phyloP scores from a whole-genome alignment of 805 yeast species.

The Candida schatavii region DNA sequence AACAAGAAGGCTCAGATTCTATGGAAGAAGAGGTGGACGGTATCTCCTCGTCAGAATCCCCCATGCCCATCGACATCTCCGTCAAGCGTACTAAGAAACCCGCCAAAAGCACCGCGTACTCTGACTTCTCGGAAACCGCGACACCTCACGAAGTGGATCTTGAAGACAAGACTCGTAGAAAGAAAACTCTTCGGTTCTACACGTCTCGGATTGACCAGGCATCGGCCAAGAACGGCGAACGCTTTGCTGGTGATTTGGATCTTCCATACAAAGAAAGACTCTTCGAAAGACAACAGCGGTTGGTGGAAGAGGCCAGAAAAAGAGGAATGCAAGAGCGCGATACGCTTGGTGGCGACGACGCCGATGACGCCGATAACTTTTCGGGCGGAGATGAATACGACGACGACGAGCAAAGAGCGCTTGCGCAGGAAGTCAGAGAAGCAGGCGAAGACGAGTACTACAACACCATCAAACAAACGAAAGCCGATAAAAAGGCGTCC shows the following conservation, averaged over 20 bases:
- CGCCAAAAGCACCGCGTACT: constrained; percentile 16
- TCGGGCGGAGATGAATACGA: constrained; percentile 29
- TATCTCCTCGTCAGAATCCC: constrained; percentile 13
- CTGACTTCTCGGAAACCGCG: constrained; percentile 67
- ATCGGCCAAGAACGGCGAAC: constrained; percentile 48
- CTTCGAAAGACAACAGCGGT: constrained; percentile 84
- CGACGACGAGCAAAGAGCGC: constrained; percentile 34
- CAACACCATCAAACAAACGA: constrained; percentile 47
- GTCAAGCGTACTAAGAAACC: constrained; percentile 47
- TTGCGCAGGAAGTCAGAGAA: constrained; percentile 43
- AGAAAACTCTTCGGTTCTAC: constrained; percentile 85
- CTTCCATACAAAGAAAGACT: constrained; percentile 88
- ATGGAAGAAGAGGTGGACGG: constrained; percentile 19
- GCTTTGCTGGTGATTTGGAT: constrained; percentile 78
- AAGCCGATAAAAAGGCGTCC: constrained; percentile 46
- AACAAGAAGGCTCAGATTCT: constrained; percentile 11
- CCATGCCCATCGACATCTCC: constrained; percentile 48
- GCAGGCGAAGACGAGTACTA: constrained; percentile 60
- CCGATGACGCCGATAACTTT: constrained; percentile 35
- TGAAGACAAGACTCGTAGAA: constrained; percentile 80
- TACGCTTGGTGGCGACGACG: constrained; percentile 55
- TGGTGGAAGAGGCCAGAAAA: constrained; percentile 81
- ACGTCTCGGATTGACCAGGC: constrained; percentile 94
- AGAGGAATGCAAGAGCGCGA: constrained; percentile 60
- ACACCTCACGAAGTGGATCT: constrained; percentile 73